A percentile compares a stretch with the other conserved stretches of the same genome.
Evolutionary conservation across 2,329 filamentous ascomycete genomes (phyloP).

Genomic region (Hypomyces perniciosus): DNA sequence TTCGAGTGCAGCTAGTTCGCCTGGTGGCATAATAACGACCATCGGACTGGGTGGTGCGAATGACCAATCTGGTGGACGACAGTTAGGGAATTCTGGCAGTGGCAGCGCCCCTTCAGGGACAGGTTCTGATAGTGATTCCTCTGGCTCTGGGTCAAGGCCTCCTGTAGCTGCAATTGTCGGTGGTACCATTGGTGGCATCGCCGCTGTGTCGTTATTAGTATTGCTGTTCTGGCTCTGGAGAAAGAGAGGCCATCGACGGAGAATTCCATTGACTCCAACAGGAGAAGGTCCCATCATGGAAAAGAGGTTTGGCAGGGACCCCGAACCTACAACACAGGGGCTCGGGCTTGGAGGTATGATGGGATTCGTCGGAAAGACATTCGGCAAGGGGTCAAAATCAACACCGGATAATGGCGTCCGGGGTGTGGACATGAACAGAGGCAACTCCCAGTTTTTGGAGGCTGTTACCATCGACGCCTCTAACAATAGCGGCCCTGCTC

Average conservation of each 20-base stretch:
- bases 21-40: too few relatives aligned
- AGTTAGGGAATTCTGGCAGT: background rate
- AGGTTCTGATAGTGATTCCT: background rate
- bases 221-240: conserved; percentile 48
- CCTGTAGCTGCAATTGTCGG: conserved; percentile 39
- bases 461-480: conserved; percentile 36
- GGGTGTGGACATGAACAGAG: conserved; percentile 45
- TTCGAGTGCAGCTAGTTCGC: too few relatives aligned
- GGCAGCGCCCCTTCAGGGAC: background rate
- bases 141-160: conserved; percentile 12
- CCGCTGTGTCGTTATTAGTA: conserved; percentile 35
- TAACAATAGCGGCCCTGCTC: conserved; percentile 10
- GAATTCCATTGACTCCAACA: background rate
- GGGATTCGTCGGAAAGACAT: background rate
- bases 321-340: conserved; percentile 23
- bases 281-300: background rate
- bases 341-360: background rate
- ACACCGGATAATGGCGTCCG: conserved; percentile 25
- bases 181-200: conserved; percentile 45
- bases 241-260: conserved; percentile 27
- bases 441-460: conserved; percentile 47
- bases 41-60: background rate
- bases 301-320: conserved; percentile 14
- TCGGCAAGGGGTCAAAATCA: conserved; percentile 1
- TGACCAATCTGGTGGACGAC: background rate